Base-by-base conservation (phyloP, 495 filamentous ascomycete genomes). In the Penicillium flavigenum region DNA sequence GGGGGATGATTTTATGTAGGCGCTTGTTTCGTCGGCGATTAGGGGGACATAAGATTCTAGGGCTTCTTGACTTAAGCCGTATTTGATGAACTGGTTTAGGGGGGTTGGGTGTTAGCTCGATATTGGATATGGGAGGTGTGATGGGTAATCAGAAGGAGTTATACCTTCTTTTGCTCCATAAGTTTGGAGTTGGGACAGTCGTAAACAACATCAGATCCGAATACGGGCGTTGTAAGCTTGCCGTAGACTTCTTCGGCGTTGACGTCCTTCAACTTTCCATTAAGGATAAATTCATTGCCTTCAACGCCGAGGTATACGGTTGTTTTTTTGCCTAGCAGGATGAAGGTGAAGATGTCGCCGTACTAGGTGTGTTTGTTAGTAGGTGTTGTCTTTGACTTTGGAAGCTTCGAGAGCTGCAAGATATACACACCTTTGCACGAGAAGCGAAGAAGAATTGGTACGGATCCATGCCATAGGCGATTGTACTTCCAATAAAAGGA, bases 241-340 rank as follows among this genome's bases (percentile, higher is more conserved):
- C 83, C 82, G 71, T 94, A 94, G 61, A 92, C 83, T 36, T 93
- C 89, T 69, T 94, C 90, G 12, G 90, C 89, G 65, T 83, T 86
- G 44, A 93, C 84, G 67, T 93, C 89, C 64, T 83, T 86, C 46
- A 89, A 78, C 68, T 92, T 94, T 61, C 87, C 90, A 69, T 94
- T 92, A 47, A 94, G 79, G 65, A 94, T 89, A 63, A 94, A 93
- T 27, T 92, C 87, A 67, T 92, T 95, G 56, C 90, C 90, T 57
- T 87, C 76, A n/a, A 83, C 75, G 1, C 90, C 90, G 46, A 95
- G 75, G 59, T 82, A 89, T 9, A 89, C 89, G 4, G 89, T 91
- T 19, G 83, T 90, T 69, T 87, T 88, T 68, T 81, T 83, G 47
- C 89, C 89, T 27, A 92, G 79, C 17, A 92, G 76, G 44, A 91